Conservation (phyloP, 768 basidiomycete genomes). For the Paxillus rubicundulus region DNA sequence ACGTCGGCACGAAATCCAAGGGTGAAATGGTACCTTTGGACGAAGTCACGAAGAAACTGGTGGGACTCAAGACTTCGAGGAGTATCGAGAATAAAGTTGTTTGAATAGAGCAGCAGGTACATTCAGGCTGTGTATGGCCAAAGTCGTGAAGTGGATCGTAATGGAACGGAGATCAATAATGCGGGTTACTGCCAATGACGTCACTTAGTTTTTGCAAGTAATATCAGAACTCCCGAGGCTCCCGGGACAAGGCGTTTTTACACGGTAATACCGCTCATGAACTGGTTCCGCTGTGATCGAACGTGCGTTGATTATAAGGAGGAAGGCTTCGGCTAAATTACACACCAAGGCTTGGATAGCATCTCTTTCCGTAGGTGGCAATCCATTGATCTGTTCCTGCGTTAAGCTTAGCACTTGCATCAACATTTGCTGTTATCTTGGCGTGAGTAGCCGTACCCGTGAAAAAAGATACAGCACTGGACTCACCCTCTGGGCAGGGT, state of each 20-base stretch:
- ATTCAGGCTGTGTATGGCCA: neutral
- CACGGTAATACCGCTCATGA: constrained; percentile 33
- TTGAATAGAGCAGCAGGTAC: constrained; percentile 20
- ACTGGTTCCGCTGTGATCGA: constrained; percentile 31
- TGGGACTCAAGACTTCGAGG: constrained; percentile 62
- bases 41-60: constrained; percentile 64
- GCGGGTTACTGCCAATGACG: neutral
- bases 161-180: neutral
- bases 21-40: constrained; percentile 74
- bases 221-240: neutral
- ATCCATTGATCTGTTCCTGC: constrained; percentile 75
- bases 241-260: constrained; percentile 6
- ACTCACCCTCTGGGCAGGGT: constrained; percentile 51
- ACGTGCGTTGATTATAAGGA: neutral
- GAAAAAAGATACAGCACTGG: constrained; percentile 5
- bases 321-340: constrained; percentile 33
- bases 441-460: constrained; percentile 14
- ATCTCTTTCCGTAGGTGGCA: constrained; percentile 74
- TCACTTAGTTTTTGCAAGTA: neutral
- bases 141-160: neutral
- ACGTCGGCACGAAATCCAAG: constrained; percentile 81
- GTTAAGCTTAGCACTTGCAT: constrained; percentile 83
- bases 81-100: constrained; percentile 53
- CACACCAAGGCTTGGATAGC: constrained; percentile 79
- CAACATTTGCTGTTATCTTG: constrained; percentile 62